A percentile compares a stretch with the other conserved stretches of the same genome.
Conservation (phyloP, 805 yeast genomes). For the Candida morakotiae region DNA sequence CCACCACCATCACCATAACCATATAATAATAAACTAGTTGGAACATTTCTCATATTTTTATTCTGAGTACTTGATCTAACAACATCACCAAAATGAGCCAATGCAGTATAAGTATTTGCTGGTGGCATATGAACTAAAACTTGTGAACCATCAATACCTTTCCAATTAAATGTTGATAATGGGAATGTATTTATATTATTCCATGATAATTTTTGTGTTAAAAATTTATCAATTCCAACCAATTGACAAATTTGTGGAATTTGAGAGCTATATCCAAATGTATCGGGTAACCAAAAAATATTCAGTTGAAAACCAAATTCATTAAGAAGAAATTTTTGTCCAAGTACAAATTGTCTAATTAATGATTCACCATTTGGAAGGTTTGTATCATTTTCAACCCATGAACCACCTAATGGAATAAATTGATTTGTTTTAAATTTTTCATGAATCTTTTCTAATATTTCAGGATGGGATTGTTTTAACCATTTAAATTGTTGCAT, state of each 20-base stretch:
- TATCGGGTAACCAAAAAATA: constrained; percentile 94
- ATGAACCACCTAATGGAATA: constrained; percentile 91
- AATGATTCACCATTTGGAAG: constrained; percentile 93
- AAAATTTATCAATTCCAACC: constrained; percentile 80
- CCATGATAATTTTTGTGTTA: constrained; percentile 96
- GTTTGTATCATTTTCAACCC: constrained; percentile 98
- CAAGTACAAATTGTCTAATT: constrained; percentile 82
- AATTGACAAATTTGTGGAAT: constrained; percentile 87
- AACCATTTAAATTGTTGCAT: constrained; percentile 96
- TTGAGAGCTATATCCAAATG: constrained; percentile 95
- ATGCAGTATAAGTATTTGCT: constrained; percentile 90
- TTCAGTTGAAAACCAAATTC: constrained; percentile 75
- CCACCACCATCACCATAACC: constrained; percentile 99
- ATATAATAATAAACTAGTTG: constrained; percentile 73
- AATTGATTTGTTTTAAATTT: constrained; percentile 72
- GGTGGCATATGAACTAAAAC: constrained; percentile 98
- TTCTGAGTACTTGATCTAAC: constrained; percentile 75
- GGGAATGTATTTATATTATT: constrained; percentile 92
- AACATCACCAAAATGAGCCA: constrained; percentile 91
- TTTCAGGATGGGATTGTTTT: constrained; percentile 77
- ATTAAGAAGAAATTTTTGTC: constrained; percentile 79
- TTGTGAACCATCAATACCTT: constrained; percentile 90
- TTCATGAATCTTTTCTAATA: constrained; percentile 59
- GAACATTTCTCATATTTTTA: constrained; percentile 76
- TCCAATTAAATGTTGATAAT: constrained; percentile 89